phyloP scores from a whole-genome alignment of 805 yeast genomes.

The Candida gorgasii region DNA sequence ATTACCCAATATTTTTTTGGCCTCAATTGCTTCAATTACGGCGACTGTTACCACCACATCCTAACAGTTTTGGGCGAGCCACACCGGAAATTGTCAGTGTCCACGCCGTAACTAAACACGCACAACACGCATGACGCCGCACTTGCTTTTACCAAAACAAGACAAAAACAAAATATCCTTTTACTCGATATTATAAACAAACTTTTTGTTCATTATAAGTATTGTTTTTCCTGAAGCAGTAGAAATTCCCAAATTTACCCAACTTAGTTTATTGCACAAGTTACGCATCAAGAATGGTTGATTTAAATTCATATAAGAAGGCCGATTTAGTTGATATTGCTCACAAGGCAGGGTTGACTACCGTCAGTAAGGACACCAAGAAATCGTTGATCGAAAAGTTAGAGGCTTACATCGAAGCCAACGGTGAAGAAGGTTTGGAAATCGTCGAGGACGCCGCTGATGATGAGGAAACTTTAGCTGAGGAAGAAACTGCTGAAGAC shows the following conservation, averaged over 20 bases:
- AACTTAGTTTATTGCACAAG: background rate
- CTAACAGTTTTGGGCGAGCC: too few species aligned
- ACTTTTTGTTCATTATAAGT: constrained; percentile 4
- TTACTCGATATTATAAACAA: constrained; percentile 1
- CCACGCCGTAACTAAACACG: background rate
- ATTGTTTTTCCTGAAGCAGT: constrained; percentile 4
- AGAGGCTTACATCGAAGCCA: constrained; percentile 26
- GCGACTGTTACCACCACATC: too few species aligned
- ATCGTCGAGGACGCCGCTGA: constrained; percentile 14
- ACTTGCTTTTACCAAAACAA: constrained; percentile 1
- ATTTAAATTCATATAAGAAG: constrained; percentile 35
- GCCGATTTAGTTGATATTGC: constrained; percentile 40
- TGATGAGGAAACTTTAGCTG: constrained; percentile 26
- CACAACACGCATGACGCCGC: background rate
- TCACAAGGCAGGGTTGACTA: constrained; percentile 34
- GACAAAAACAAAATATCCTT: constrained; percentile 8
- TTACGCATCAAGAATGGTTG: constrained; percentile 28
- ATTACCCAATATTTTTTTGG: background rate
- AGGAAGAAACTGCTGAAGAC: constrained; percentile 28
- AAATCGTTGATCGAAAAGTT: constrained; percentile 41
- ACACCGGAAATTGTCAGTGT: too few species aligned
- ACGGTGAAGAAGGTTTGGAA: constrained; percentile 25
- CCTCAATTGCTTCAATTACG: too few species aligned
- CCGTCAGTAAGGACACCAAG: constrained; percentile 42
- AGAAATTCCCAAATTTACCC: constrained; percentile 5